These are phyloP conservation scores for Boletus edulis DNA, from an alignment of 768 basidiomycete genomes.

Conservation along the genomic window DNA sequence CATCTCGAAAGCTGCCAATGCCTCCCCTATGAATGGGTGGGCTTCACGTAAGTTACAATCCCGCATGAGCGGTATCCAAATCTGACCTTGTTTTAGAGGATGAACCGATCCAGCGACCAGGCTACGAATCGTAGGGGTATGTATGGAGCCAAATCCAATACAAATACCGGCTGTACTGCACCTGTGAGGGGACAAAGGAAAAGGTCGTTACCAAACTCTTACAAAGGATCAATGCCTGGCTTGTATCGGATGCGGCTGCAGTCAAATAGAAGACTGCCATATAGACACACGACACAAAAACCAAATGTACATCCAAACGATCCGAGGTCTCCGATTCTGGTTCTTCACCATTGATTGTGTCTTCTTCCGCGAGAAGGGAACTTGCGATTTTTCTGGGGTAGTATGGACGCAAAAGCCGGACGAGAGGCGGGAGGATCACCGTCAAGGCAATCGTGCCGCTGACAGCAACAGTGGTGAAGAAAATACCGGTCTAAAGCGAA, in stretches of 20 bases:
- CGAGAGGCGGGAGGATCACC: constrained; percentile 19
- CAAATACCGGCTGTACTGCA: constrained; percentile 12
- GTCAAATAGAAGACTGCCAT: constrained; percentile 9
- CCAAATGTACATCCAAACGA: constrained; percentile 29
- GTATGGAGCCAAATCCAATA: constrained; percentile 17
- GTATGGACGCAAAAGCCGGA: constrained; percentile 25
- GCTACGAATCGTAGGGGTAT: constrained; percentile 22
- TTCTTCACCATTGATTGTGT: neutral
- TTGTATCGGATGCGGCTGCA: constrained; percentile 13
- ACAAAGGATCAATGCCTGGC: constrained; percentile 13
- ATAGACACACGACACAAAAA: constrained; percentile 19
- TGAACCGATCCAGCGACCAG: constrained; percentile 27
- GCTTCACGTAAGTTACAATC: neutral
- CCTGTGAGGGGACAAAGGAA: neutral
- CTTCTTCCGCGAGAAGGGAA: neutral
- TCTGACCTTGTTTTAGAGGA: constrained; percentile 27
- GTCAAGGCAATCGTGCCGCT: constrained; percentile 15
- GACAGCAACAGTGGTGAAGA: constrained; percentile 15
- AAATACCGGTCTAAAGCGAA: constrained; percentile 25
- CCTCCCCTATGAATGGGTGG: constrained; percentile 23
- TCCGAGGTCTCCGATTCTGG: constrained; percentile 19
- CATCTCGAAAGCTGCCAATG: constrained; percentile 30
- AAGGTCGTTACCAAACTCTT: neutral
- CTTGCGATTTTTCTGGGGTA: constrained; percentile 7
- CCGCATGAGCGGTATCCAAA: no score